Evolutionary conservation across 164 flowering plant species (phyloP).

Genomic region (Vitis rupestris): DNA sequence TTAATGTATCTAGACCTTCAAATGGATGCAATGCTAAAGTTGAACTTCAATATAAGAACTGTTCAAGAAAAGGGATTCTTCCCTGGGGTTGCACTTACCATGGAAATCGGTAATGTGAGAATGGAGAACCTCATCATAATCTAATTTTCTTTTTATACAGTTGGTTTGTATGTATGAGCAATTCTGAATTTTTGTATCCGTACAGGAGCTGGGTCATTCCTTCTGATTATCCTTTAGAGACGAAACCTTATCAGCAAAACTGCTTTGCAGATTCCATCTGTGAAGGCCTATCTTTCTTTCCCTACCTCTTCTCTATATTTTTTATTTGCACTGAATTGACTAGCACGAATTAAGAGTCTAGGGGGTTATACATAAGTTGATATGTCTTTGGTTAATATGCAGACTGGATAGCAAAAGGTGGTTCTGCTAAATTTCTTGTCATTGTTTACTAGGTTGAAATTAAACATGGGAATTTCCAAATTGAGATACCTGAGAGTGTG

Average conservation of each 20-base stretch:
- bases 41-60: constrained; percentile 37
- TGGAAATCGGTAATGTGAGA: constrained; percentile 32
- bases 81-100: constrained; percentile 44
- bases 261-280: constrained; percentile 43
- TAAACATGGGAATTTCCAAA: constrained; percentile 35
- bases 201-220: constrained; percentile 44
- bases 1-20: constrained; percentile 32
- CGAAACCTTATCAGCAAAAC: constrained; percentile 24
- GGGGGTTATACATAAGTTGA: too few species aligned
- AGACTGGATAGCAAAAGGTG: constrained; percentile 36
- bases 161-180: neutral
- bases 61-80: constrained; percentile 33
- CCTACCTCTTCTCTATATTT: neutral
- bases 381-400: too few species aligned
- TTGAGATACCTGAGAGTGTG: constrained; percentile 32
- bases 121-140: neutral
- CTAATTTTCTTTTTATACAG: constrained; percentile 1
- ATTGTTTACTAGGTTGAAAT: constrained; percentile 32
- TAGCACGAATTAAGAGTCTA: too few species aligned
- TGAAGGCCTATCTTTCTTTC: constrained; percentile 24
- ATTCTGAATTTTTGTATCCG: neutral
- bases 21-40: constrained; percentile 26
- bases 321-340: neutral
- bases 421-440: constrained; percentile 15
- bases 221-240: constrained; percentile 26